A percentile compares a stretch with the other conserved stretches of the same genome.
Conservation (phyloP, 768 basidiomycete species). For the Xanthoconium purpureum region DNA sequence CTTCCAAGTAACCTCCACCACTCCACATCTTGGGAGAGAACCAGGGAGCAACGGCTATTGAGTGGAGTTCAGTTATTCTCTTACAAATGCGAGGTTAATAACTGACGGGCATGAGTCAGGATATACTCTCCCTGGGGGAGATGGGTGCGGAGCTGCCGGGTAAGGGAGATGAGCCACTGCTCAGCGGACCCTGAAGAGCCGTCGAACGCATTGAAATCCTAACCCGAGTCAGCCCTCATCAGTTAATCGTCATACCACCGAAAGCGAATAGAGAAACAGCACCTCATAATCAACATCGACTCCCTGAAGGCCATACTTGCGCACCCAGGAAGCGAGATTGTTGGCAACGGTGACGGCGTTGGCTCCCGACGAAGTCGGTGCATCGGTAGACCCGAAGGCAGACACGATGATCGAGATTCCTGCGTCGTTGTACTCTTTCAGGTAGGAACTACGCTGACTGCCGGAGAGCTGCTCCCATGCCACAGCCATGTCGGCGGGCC, state of each 20-base stretch:
- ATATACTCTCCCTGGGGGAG: conserved; percentile 32
- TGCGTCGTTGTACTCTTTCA: conserved; percentile 47
- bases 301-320: conserved; percentile 44
- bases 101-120: conserved; percentile 35
- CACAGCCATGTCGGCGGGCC: conserved; percentile 42
- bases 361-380: conserved; percentile 38
- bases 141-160: conserved; percentile 25
- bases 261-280: not conserved
- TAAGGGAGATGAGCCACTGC: conserved; percentile 31
- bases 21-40: conserved; percentile 34
- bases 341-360: conserved; percentile 39
- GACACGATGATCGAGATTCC: conserved; percentile 58
- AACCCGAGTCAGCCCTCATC: not conserved
- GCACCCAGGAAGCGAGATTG: conserved; percentile 43
- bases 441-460: conserved; percentile 36
- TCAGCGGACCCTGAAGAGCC: conserved; percentile 30
- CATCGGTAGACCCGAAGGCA: conserved; percentile 41
- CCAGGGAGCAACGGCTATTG: conserved; percentile 43
- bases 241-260: not conserved
- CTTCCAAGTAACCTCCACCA: conserved; percentile 40
- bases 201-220: conserved; percentile 33
- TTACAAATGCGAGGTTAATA: no score
- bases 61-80: not conserved
- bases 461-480: conserved; percentile 40
- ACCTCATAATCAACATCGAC: conserved; percentile 53